Evolutionary conservation across 768 basidiomycete species (phyloP), one percentile per base, ranked within the genome.

Genomic region (Tubosaeta sp.): DNA sequence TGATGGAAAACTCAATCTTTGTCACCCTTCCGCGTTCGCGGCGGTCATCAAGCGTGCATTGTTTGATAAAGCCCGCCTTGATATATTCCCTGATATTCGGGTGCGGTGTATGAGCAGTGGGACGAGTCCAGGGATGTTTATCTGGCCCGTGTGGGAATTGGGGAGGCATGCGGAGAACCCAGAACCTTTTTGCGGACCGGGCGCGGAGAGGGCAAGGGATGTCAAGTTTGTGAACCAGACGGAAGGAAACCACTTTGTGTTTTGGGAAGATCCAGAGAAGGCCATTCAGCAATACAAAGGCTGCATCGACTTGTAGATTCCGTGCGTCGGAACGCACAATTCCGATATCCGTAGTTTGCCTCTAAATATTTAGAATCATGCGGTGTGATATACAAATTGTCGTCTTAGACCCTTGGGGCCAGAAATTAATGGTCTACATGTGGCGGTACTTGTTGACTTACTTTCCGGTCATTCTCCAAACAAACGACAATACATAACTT

Each of bases 231-330:
- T 58, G 7, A 22, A 9, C 3, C 52, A 62, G 18, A 22, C 43
- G 6, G 59, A 62, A 36, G 61, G 61, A 30, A 65, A 62, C 31
- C 62, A 64, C 42, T 62, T 64, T 14, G 14, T 55, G 18, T 62
- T 65, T 34, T 62, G 59, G 61, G 63, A 62, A 0, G 42, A 61
- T 6, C 61, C 63, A 9, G 51, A 62, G 53, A 54, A 49, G 40
- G 59, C 62, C 16, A 54, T 65, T 18, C 35, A 56, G 32, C 56
- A 60, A 16, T 62, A 53, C 25, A 30, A 14, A 9, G 30, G 3
- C 1, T 30, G 51, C 3, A 62, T 64, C 27, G 48, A 40, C n/a
- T 34, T 61, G 52, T 51, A 49, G 25, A 13, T 9, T 18, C 12
- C 10, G 31, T 31, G 13, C 31, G 31, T 31, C 10, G 31, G n/a